A percentile compares a stretch with the other conserved stretches of the same genome.
phyloP scores from a whole-genome alignment of 352 stramenopile species.

The Pelagophyceae sp. region DNA sequence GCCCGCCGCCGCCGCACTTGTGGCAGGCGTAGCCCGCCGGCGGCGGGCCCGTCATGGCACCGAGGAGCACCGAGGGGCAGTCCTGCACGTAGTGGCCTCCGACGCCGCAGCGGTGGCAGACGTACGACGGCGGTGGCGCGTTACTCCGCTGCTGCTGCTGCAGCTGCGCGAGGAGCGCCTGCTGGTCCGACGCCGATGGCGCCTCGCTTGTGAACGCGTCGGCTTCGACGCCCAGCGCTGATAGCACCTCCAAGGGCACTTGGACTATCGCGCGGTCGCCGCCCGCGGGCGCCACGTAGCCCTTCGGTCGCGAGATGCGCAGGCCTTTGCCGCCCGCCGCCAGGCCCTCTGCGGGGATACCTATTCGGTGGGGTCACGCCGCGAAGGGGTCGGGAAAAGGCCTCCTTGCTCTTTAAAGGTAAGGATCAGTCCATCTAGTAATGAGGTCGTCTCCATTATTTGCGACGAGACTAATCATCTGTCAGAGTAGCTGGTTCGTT shows the following conservation, averaged over 20 bases:
- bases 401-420: too few species aligned
- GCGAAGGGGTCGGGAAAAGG: neutral
- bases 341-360: neutral
- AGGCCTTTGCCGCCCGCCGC: neutral
- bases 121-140: neutral
- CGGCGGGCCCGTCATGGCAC: neutral
- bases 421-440: neutral
- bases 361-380: neutral
- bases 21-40: conserved; percentile 14
- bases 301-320: conserved; percentile 12
- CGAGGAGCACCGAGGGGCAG: neutral
- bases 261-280: neutral
- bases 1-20: neutral
- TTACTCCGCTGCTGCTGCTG: neutral
- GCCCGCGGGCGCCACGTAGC: neutral
- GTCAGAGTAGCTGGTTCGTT: neutral
- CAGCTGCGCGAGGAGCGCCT: neutral
- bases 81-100: conserved; percentile 15
- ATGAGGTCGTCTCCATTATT: neutral
- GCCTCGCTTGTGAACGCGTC: neutral
- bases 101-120: conserved; percentile 19
- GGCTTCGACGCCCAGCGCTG: neutral
- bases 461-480: neutral
- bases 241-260: neutral
- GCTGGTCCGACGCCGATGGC: neutral